A percentile compares a stretch with the other conserved stretches of the same genome.
Conservation (phyloP, 1,284 basidiomycete genomes). For the Marasmius tenuissimus region DNA sequence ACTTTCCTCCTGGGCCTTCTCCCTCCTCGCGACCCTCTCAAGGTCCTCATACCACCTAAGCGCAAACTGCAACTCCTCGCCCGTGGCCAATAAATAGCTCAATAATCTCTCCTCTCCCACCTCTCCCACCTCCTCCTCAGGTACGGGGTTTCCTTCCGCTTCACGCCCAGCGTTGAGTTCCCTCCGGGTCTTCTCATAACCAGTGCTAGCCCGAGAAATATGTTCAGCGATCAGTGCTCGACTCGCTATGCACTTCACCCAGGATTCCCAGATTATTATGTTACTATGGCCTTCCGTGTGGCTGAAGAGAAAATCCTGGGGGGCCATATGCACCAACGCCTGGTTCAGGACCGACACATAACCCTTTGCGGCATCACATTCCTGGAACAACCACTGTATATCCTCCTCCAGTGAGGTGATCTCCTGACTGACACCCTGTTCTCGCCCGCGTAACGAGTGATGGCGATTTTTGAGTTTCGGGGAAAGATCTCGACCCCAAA, state of each 20-base stretch:
- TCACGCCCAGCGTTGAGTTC: constrained; percentile 18
- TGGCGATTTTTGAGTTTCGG: constrained; percentile 22
- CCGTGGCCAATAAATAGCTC: constrained; percentile 62
- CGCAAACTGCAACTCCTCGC: constrained; percentile 46
- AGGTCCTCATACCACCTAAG: constrained; percentile 59
- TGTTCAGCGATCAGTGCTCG: constrained; percentile 75
- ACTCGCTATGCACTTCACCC: constrained; percentile 65
- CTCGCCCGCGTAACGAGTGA: constrained; percentile 29
- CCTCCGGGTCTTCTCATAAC: constrained; percentile 54
- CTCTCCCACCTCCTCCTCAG: constrained; percentile 26
- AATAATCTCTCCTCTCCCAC: constrained; percentile 65
- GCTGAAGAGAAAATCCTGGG: constrained; percentile 68
- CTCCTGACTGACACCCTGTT: constrained; percentile 12
- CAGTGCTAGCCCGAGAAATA: constrained; percentile 77
- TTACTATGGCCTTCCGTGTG: constrained; percentile 30
- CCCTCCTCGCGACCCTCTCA: constrained; percentile 45
- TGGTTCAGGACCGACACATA: constrained; percentile 70
- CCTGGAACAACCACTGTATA: constrained; percentile 73
- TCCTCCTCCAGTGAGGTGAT: constrained; percentile 77
- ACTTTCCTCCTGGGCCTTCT: constrained; percentile 61
- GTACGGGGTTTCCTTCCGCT: constrained; percentile 5
- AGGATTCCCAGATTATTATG: constrained; percentile 74
- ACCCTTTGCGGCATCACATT: constrained; percentile 73
- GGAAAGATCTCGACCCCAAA: too few species aligned
- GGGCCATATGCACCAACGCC: constrained; percentile 61